Evolutionary conservation across 2,329 filamentous ascomycete species (phyloP), one percentile per base, ranked within the genome.

Genomic region (Apiospora hydei): DNA sequence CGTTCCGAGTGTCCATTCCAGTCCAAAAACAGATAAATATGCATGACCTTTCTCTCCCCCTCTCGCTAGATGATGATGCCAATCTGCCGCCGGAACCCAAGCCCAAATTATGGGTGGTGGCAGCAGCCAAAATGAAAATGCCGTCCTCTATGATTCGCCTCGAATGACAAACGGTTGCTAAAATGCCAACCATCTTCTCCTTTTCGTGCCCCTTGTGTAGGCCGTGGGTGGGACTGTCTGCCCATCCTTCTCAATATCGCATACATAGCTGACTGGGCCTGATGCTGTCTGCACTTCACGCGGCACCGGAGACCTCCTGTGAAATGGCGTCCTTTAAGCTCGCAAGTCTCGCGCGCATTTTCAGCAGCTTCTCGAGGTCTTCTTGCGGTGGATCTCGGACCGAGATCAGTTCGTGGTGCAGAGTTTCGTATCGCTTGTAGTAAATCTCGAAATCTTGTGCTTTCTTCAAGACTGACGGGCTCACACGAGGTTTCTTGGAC

Each of bases 271-370:
- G 49, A 24, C 49, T 6, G 24, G 24, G 24, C 49, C 14, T 21
- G 47, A 51, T 51, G 30, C 24, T 18, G 38, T 38, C 14, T 13
- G 24, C 43, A 24, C 34, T 26, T 69, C 43, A 78, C 26, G 75
- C 73, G 24, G 70, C 74, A 74, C 82, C 71, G 78, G 82, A 78
- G 79, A 83, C 79, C 71, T 86, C 84, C 74, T 80, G 81, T 76
- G 89, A 87, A 64, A 92, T 91, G 72, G 89, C 85, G 74, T 79
- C 82, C 84, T 92, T 92, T 86, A 91, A 86, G n/a, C 75, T 75
- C 74, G 86, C 83, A 67, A 92, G 81, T 46, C 85, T 83, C 41
- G 84, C 81, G 71, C 88, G 86, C 88, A 91, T 88, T 18, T 87
- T 84, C 43, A 87, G 76, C 66, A 92, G 78, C 67, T 87, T 79